Percentiles rank a stretch among this genome's conserved stretches.
phyloP scores from a whole-genome alignment of 768 basidiomycete species.

The Tephrocybe sp. region DNA sequence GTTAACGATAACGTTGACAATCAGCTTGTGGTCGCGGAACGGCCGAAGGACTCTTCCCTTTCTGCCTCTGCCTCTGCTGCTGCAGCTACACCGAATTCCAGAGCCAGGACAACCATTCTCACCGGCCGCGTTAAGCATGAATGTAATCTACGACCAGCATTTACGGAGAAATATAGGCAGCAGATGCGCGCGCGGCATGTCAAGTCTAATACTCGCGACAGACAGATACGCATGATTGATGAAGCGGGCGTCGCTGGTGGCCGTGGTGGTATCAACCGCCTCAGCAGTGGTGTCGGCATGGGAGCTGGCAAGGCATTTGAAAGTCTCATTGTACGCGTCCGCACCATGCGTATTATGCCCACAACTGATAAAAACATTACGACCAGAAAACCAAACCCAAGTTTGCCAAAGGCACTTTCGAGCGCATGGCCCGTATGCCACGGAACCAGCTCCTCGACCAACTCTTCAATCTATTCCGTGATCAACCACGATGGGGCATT shows the following conservation, averaged over 20 bases:
- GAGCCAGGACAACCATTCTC: conserved; percentile 74
- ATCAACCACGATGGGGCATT: conserved; percentile 80
- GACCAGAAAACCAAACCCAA: conserved; percentile 66
- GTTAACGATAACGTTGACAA: conserved; percentile 82
- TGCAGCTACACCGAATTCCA: conserved; percentile 45
- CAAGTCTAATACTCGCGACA: conserved; percentile 61
- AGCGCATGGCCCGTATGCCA: conserved; percentile 90
- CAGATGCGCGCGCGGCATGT: conserved; percentile 69
- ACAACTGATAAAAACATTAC: too few species aligned
- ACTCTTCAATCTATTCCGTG: conserved; percentile 75
- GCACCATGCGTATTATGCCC: too few species aligned
- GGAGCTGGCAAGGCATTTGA: conserved; percentile 58
- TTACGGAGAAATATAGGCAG: conserved; percentile 63
- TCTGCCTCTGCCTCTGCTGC: conserved; percentile 32
- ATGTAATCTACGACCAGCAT: conserved; percentile 66
- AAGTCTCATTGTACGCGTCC: conserved; percentile 58
- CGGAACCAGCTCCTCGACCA: conserved; percentile 84
- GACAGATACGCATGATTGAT: conserved; percentile 74
- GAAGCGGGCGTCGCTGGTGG: conserved; percentile 67
- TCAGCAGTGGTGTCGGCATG: conserved; percentile 71
- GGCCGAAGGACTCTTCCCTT: conserved; percentile 60
- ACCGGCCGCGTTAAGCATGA: conserved; percentile 82
- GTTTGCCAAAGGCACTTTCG: conserved; percentile 66
- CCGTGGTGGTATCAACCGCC: conserved; percentile 70
- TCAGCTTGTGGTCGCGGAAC: conserved; percentile 81